Evolutionary conservation across 1,139 yeast genomes (phyloP).

Genomic region (Geotrichum aggregatum): DNA sequence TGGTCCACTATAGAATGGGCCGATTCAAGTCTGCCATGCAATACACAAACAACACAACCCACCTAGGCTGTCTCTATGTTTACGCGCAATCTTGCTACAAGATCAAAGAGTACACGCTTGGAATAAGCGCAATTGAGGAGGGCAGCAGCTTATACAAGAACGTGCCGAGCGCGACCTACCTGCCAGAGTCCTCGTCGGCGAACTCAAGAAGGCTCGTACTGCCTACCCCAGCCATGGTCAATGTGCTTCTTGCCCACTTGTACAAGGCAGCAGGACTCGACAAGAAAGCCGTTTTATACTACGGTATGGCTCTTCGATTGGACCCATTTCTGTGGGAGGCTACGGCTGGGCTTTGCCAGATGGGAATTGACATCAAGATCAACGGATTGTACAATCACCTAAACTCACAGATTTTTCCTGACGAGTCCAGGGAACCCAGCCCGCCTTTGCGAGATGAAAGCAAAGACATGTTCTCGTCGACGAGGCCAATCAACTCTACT

Average conservation of each 20-base stretch:
- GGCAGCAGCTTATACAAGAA: slow-evolving; percentile 9
- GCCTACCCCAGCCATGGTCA: slow-evolving; percentile 31
- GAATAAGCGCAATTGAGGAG: slow-evolving; percentile 53
- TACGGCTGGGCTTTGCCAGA: slow-evolving; percentile 64
- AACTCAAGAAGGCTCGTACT: slow-evolving; percentile 7
- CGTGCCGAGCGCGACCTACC: slow-evolving; percentile 1
- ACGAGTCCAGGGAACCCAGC: neutral
- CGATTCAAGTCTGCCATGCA: slow-evolving; percentile 54
- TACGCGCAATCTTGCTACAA: slow-evolving; percentile 63
- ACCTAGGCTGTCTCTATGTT: slow-evolving; percentile 67
- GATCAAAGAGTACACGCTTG: slow-evolving; percentile 56
- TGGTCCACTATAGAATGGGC: slow-evolving; percentile 53
- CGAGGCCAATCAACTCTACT: neutral
- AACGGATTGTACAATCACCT: slow-evolving; percentile 51
- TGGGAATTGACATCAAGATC: slow-evolving; percentile 55
- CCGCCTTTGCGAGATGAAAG: neutral
- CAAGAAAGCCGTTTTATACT: slow-evolving; percentile 62
- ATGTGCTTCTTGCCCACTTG: slow-evolving; percentile 71
- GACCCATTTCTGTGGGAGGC: slow-evolving; percentile 90
- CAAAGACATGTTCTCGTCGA: slow-evolving; percentile 3
- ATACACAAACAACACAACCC: slow-evolving; percentile 40
- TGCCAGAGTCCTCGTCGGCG: slow-evolving; percentile 6
- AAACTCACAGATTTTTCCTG: slow-evolving; percentile 23
- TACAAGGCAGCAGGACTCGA: slow-evolving; percentile 56
- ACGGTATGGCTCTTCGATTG: slow-evolving; percentile 60